phyloP scores from a whole-genome alignment of 768 basidiomycete genomes.

The Suillus discolor region DNA sequence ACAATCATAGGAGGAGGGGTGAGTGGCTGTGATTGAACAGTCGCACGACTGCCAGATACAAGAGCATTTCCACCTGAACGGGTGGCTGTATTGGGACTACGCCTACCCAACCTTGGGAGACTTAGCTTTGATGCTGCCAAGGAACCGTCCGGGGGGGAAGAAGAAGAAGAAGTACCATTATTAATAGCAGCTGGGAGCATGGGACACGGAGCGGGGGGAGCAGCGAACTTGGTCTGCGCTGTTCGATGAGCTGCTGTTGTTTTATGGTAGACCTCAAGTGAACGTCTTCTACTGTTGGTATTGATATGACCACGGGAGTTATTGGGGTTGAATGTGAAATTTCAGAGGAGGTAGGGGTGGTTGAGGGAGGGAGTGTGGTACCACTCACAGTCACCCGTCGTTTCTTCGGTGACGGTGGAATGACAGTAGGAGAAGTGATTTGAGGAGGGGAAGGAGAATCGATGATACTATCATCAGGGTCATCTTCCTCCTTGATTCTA shows the following conservation, averaged over 20 bases:
- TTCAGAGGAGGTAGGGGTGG: conserved; percentile 40
- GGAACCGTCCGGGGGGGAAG: conserved; percentile 29
- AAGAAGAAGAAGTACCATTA: conserved; percentile 21
- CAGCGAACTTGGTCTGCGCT: conserved; percentile 63
- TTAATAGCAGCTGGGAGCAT: conserved; percentile 31
- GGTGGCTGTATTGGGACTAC: conserved; percentile 38
- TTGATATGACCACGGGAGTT: conserved; percentile 67
- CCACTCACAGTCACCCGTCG: conserved; percentile 75
- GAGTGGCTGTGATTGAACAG: conserved; percentile 23
- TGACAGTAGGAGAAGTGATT: conserved; percentile 36
- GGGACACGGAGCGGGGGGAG: conserved; percentile 18
- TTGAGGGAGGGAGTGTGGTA: conserved; percentile 50
- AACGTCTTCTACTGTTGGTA: conserved; percentile 61
- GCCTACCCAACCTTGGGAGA: conserved; percentile 34
- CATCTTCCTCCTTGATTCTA: conserved; percentile 66
- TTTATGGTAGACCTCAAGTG: conserved; percentile 61
- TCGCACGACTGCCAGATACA: conserved; percentile 27
- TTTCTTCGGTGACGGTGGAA: conserved; percentile 53
- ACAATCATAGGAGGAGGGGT: conserved; percentile 29
- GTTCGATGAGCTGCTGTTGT: conserved; percentile 76
- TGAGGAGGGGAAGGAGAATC: conserved; percentile 39
- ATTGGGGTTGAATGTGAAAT: conserved; percentile 57
- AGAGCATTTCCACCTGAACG: conserved; percentile 30
- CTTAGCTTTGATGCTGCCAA: conserved; percentile 29
- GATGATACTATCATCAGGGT: conserved; percentile 45